Evolutionary conservation across 2,329 filamentous ascomycete species (phyloP).

Genomic region (Neobulgaria alba): DNA sequence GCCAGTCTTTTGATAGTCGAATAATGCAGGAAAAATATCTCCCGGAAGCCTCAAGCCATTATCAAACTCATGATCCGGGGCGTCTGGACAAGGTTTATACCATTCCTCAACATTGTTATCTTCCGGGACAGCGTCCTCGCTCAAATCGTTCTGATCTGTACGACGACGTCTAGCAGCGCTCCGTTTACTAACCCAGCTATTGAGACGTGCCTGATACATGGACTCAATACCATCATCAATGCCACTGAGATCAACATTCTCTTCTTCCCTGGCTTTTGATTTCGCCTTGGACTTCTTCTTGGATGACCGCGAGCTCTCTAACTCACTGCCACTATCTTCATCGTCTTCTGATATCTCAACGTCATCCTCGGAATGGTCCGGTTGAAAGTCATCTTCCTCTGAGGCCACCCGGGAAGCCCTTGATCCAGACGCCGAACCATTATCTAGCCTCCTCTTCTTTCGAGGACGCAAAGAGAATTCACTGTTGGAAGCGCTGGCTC

Average conservation of each 20-base stretch:
- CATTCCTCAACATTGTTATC: conserved; percentile 50
- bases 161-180: conserved; percentile 45
- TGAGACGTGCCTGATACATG: conserved; percentile 67
- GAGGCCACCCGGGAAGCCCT: conserved; percentile 18
- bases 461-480: conserved; percentile 52
- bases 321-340: conserved; percentile 29
- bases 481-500: conserved; percentile 31
- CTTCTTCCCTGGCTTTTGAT: conserved; percentile 21
- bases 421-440: conserved; percentile 21
- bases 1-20: conserved; percentile 94
- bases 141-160: conserved; percentile 30
- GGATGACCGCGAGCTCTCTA: conserved; percentile 15
- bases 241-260: conserved; percentile 27
- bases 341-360: conserved; percentile 26
- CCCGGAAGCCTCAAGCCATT: conserved; percentile 73
- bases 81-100: conserved; percentile 77
- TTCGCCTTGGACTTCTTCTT: conserved; percentile 29
- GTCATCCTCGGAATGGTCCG: conserved; percentile 17
- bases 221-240: conserved; percentile 86
- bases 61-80: conserved; percentile 65
- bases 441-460: conserved; percentile 42
- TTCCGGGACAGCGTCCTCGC: conserved; percentile 36
- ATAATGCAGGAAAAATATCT: conserved; percentile 85
- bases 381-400: conserved; percentile 30
- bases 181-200: conserved; percentile 63